Conservation (phyloP, 257 asterid species). For the Primulina tabacum region DNA sequence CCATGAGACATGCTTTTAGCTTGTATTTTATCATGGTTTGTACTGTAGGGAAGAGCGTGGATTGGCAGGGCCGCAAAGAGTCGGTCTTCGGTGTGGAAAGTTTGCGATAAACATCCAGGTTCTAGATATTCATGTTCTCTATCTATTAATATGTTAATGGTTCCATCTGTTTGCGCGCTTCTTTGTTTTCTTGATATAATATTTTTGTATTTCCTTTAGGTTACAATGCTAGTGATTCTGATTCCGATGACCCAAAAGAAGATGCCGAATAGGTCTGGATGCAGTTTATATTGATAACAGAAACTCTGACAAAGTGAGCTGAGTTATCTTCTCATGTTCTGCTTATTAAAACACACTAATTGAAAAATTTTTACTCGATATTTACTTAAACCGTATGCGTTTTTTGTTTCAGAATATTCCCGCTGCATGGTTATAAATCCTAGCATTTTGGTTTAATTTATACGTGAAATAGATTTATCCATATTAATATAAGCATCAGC, state of each 20-base stretch:
- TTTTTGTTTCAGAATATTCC: neutral
- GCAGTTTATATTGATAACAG: slow-evolving; percentile 17
- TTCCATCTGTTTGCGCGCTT: neutral
- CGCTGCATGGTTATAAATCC: neutral
- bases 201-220: too few relatives aligned
- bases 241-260: slow-evolving; percentile 59
- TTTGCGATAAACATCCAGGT: slow-evolving; percentile 95
- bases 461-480: too few relatives aligned
- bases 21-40: slow-evolving; percentile 16
- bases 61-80: slow-evolving; percentile 69
- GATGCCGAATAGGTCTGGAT: slow-evolving; percentile 39
- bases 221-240: slow-evolving; percentile 67
- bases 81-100: slow-evolving; percentile 76
- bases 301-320: slow-evolving; percentile 38
- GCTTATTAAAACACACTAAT: neutral
- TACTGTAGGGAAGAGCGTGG: slow-evolving; percentile 77
- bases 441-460: too few relatives aligned
- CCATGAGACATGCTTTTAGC: neutral
- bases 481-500: too few relatives aligned
- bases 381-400: neutral
- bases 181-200: too few relatives aligned
- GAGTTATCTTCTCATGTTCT: slow-evolving; percentile 24
- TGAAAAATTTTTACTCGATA: neutral
- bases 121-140: slow-evolving; percentile 1
- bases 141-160: slow-evolving; percentile 8